Evolutionary conservation across 2,329 filamentous ascomycete genomes (phyloP), one percentile per base, ranked within the genome.

Genomic region (Aspergillus floridensis): DNA sequence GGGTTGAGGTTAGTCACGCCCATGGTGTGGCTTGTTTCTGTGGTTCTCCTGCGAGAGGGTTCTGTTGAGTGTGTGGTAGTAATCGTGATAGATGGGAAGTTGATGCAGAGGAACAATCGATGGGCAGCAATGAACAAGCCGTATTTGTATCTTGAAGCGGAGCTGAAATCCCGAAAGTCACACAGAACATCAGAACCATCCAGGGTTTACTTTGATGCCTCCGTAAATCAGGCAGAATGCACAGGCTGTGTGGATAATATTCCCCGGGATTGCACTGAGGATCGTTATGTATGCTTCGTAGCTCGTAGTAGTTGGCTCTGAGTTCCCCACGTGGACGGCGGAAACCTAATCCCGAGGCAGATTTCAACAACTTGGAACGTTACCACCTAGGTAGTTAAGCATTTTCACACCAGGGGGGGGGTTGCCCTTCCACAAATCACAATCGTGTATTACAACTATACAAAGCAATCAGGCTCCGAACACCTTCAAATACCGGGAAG

Each of bases 261-360:
- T 35, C 32, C 32, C 14, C 32, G 7, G 32, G 32, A 35, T 35
- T 12, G 14, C 14, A 35, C 32, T 35, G 12, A 16, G 2, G 32
- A 16, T 35, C 26, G 32, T 12, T 44, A 19, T 44, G 38, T 19
- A 10, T 19, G 7, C 14, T n/a, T n/a, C 22, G 22, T 22, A 22
- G 22, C 22, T 22, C 22, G 22, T 22, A 4, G 22, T 22, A 22
- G 22, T 22, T 22, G 22, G 22, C 22, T 35, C 11, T 16, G 11
- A 5, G 4, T 41, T 41, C 16, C 32, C 53, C 60, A 62, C 57
- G 53, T 59, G 60, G 52, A 47, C 3, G 2, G 49, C 60, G 60
- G 57, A 62, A 62, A 59, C 60, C 53, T 59, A 62, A 55, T 59
- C 32, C 60, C 60, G 57, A 29, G 32, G 6, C 41, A 21, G 21